Base-by-base conservation (phyloP, 2,329 filamentous ascomycete genomes). In the Ascochyta lentis region DNA sequence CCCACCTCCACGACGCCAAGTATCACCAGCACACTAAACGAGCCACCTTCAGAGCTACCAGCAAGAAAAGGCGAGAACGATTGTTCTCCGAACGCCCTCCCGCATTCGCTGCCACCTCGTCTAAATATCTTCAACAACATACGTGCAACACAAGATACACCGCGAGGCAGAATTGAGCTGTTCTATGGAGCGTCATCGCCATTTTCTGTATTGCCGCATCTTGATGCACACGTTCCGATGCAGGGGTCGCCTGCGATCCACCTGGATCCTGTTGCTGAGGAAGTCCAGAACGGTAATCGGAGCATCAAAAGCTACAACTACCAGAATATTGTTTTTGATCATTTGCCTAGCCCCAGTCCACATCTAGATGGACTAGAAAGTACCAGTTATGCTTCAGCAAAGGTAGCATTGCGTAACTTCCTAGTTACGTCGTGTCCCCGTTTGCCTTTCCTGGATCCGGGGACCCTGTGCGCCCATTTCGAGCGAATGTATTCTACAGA, bases 231-330 rank as follows among this genome's bases (percentile, higher is more conserved):
- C 13, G 48, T 57, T 19, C 54, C 54, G 1, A 53, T 34, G 29
- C 54, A 48, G 8, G 54, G 44, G 24, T 37, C 27, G 3, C 43
- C 49, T n/a, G 44, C 34, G 13, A 39, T 38, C 22, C 42, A 53
- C 16, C 44, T 49, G 15, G 37, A 44, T n/a, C 29, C 35, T 6
- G 42, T 19, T 35, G 27, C 13, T 16, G 44, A 51, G 16, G 49
- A 49, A 19, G 44, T 53, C 7, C 39, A 52, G 12, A 37, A 57
- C 7, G 54, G 54, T 9, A 45, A 50, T 22, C 15, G 38, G 29
- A 57, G 48, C 10, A 57, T 57, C 44, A 29, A 40, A 16, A 52
- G 49, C 34, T 57, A 57, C 33, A 57, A 49, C 34, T 57, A 57
- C 22, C 54, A 57, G 27, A 44, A 40, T 24, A 57, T 57, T 19